Percentiles rank a stretch among this genome's conserved stretches.
Evolutionary conservation across 2,329 filamentous ascomycete genomes (phyloP).

Genomic region (Colletotrichum spinosum): DNA sequence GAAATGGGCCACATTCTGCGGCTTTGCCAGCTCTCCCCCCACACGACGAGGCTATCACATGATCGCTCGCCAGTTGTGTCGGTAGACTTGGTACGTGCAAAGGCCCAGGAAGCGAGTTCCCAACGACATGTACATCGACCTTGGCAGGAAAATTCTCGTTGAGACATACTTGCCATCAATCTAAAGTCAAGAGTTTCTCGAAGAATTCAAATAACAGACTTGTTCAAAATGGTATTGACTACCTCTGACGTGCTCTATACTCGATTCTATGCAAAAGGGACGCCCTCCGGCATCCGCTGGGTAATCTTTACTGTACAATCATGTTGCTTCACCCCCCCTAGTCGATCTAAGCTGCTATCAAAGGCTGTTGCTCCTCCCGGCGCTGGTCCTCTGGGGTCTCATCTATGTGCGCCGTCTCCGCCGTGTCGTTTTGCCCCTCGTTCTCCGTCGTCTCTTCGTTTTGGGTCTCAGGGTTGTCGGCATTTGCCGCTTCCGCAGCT

Average conservation of each 20-base stretch:
- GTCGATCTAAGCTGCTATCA: constrained; percentile 14
- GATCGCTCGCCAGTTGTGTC: no score
- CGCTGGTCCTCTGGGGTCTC: constrained; percentile 24
- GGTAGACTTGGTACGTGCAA: no score
- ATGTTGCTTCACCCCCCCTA: constrained; percentile 2
- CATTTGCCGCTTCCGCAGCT: constrained; percentile 43
- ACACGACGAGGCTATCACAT: no score
- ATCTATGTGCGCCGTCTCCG: neutral
- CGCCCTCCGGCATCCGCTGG: constrained; percentile 22
- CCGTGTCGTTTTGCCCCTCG: constrained; percentile 7
- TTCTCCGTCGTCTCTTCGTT: constrained; percentile 20
- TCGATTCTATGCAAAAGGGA: constrained; percentile 31
- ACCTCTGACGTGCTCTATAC: constrained; percentile 28
- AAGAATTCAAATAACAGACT: constrained; percentile 20
- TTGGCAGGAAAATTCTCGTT: no score
- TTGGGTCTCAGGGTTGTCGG: constrained; percentile 14
- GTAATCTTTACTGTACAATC: constrained; percentile 30
- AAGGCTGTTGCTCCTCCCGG: constrained; percentile 28
- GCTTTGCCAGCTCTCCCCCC: no score
- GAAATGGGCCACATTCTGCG: no score
- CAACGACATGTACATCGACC: no score
- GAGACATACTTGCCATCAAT: neutral
- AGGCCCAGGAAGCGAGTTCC: no score
- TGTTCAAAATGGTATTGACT: neutral
- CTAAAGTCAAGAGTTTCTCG: constrained; percentile 9